Evolutionary conservation across 176 grass and related monocot genomes (phyloP).

Genomic region (Avena insularis): DNA sequence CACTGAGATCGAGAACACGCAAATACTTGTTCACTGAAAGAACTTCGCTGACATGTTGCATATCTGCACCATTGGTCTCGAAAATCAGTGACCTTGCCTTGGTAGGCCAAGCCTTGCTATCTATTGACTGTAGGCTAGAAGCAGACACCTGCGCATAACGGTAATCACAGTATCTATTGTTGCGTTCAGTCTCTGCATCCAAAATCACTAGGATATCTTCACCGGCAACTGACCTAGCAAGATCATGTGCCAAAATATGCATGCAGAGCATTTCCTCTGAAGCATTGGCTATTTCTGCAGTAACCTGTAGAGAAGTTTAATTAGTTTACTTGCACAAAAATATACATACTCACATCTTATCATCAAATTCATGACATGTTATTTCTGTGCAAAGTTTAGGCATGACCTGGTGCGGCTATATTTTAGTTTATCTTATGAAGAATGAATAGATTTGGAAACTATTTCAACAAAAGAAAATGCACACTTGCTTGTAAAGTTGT

Average conservation of each 20-base stretch:
- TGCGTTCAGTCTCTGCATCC: constrained; percentile 39
- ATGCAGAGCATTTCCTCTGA: constrained; percentile 52
- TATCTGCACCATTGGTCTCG: constrained; percentile 30
- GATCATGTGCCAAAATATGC: constrained; percentile 63
- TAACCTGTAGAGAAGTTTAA: constrained; percentile 27
- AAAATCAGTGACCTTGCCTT: constrained; percentile 60
- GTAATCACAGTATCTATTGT: constrained; percentile 46
- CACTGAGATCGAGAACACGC: constrained; percentile 57
- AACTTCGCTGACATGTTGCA: constrained; percentile 48
- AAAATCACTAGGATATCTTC: constrained; percentile 63
- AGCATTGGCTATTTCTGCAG: neutral
- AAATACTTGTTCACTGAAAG: constrained; percentile 53
- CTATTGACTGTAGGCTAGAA: constrained; percentile 47
- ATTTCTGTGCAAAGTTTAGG: neutral
- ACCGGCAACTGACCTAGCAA: constrained; percentile 65
- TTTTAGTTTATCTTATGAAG: constrained; percentile 11
- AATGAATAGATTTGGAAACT: constrained; percentile 3
- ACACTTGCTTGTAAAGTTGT: neutral
- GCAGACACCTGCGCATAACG: constrained; percentile 51
- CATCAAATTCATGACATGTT: neutral
- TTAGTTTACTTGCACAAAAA: constrained; percentile 22
- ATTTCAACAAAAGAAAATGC: constrained; percentile 21
- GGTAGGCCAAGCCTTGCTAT: constrained; percentile 49
- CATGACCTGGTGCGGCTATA: constrained; percentile 10
- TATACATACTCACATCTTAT: neutral